Conservation (phyloP, 176 grass and related monocot genomes). For the Bonia amplexicaulis region DNA sequence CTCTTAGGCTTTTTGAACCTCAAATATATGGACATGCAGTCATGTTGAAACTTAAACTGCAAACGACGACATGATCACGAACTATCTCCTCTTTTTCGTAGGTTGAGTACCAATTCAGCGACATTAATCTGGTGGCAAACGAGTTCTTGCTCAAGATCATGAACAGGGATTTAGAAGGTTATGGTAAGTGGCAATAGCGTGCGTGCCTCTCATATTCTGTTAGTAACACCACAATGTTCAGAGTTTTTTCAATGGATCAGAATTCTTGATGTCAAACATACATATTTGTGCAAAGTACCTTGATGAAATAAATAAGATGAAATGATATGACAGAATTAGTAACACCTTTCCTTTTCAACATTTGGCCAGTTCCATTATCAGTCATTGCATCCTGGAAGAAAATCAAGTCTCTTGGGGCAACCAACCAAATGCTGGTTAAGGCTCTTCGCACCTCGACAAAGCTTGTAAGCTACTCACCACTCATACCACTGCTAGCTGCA, state of each 20-base stretch:
- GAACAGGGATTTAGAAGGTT: constrained; percentile 74
- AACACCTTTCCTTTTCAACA: neutral
- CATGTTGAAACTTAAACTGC: too few relatives aligned
- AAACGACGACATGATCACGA: neutral
- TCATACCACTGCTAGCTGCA: neutral
- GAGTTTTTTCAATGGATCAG: neutral
- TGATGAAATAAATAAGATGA: neutral
- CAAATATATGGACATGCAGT: too few relatives aligned
- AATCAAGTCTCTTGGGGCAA: constrained; percentile 63
- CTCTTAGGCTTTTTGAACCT: neutral
- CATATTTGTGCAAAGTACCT: neutral
- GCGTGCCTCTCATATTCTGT: neutral
- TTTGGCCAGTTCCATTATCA: constrained; percentile 51
- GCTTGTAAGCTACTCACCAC: constrained; percentile 26
- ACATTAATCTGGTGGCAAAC: constrained; percentile 65
- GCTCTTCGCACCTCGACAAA: constrained; percentile 74
- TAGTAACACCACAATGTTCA: neutral
- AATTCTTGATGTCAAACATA: neutral
- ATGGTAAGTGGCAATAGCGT: constrained; percentile 25
- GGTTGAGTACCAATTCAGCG: constrained; percentile 89
- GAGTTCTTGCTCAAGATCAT: constrained; percentile 84
- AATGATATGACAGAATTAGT: neutral
- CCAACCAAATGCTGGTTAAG: constrained; percentile 65
- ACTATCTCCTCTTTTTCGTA: neutral
- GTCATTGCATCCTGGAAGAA: constrained; percentile 85